Conservation (phyloP, 2,329 filamentous ascomycete species). For the Colletotrichum sublineola region DNA sequence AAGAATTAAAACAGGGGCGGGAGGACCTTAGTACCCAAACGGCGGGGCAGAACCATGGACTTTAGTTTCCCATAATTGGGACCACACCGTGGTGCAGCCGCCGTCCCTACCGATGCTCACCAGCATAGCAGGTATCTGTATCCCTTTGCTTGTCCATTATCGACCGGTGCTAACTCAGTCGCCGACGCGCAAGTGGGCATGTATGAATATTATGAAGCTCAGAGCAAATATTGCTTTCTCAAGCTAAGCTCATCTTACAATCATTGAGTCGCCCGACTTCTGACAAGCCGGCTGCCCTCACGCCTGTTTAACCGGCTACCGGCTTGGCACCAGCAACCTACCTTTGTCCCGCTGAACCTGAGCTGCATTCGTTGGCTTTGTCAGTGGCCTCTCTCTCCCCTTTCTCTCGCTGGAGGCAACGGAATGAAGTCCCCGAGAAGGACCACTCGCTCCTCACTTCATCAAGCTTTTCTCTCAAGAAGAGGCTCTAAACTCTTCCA, state of each 20-base stretch:
- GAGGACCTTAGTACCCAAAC: constrained; percentile 19
- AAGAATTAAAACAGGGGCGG: constrained; percentile 5
- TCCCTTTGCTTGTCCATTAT: constrained; percentile 19
- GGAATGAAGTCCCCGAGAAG: too few relatives aligned
- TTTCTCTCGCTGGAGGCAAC: too few relatives aligned
- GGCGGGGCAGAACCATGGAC: constrained; percentile 31
- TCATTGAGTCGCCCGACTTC: neutral
- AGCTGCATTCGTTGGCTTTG: neutral
- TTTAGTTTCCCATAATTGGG: constrained; percentile 17
- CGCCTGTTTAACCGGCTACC: constrained; percentile 12
- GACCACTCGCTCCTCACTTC: too few relatives aligned
- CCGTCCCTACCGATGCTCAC: neutral
- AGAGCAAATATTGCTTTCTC: neutral
- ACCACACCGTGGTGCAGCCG: neutral
- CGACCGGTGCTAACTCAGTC: neutral
- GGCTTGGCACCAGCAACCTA: constrained; percentile 28
- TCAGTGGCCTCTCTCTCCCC: too few relatives aligned
- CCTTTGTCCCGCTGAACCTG: constrained; percentile 4
- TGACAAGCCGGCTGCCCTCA: constrained; percentile 31
- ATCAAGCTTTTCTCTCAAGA: too few relatives aligned
- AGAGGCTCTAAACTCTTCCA: neutral
- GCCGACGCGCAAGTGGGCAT: neutral
- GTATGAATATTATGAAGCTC: neutral
- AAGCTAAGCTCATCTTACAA: neutral
- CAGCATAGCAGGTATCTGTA: constrained; percentile 14